Base-by-base conservation (phyloP, 2,329 filamentous ascomycete species). In the Ophioceras dolichostomum region DNA sequence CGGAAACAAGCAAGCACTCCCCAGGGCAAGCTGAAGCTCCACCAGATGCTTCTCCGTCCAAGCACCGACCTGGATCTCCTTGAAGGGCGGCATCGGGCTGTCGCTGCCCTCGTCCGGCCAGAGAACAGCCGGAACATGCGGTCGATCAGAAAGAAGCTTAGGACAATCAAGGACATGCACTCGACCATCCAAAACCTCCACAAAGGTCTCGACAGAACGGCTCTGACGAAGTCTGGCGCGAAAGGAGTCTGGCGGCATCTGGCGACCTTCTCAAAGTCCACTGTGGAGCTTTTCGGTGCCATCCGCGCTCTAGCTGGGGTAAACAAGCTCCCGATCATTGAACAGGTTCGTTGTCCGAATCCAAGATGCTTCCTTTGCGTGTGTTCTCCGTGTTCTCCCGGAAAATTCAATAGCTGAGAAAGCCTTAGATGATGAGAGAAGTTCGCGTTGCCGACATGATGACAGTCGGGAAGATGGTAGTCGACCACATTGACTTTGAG, bases 1-100 rank as follows among this genome's bases (percentile, higher is more conserved):
- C 76, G 81, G 40, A 67, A 76, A 39, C 62, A 91, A 21, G 77
- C 82, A 19, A 71, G 71, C 39, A 95, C 87, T 4, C 70, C 82
- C 1, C 87, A 95, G 53, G 91, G 91, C 1, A 85, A 76, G 47
- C 52, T 62, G 19, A 68, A 72, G 31, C 66, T 98, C 5, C 79
- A 83, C n/a, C 79, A 84, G 47, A 71, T 83, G 36, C 91, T 98
- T 46, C 61, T 95, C 7, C 76, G 83, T 0, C 91, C 91, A 17
- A 84, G 77, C 21, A 64, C 79, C 19, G 71, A 91, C 41, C 52
- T 83, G 1, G 56, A 65, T 1, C 49, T 79, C 5, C 91, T 98
- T 45, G 62, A 67, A 3, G 73, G 82, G 51, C 76, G 89, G 19
- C 78, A 94, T 39, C 63, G 69, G 17, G 76, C 81, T 1, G 78